A percentile compares a stretch with the other conserved stretches of the same genome.
These are phyloP conservation scores for Hippophae rhamnoides DNA, from an alignment of 306 rosid species.

Conservation along the genomic window DNA sequence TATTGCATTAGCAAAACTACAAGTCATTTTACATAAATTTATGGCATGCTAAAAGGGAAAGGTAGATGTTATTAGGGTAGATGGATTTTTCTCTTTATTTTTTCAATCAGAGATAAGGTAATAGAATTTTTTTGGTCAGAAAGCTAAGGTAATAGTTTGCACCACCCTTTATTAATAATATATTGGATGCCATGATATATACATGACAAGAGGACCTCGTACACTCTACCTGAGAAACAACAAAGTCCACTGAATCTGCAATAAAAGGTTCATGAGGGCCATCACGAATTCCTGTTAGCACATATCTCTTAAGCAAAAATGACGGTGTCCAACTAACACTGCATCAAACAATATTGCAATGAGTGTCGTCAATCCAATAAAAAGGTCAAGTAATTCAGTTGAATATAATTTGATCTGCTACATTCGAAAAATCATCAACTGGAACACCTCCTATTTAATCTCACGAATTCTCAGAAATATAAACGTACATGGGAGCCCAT, in stretches of 20 bases:
- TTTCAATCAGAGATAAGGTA: too few relatives aligned
- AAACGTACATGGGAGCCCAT: conserved; percentile 89
- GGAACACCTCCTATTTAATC: conserved; percentile 4
- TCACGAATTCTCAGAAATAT: conserved; percentile 1
- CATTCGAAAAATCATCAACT: background rate
- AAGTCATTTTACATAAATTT: too few relatives aligned
- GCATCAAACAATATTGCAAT: conserved; percentile 33
- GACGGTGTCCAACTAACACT: conserved; percentile 98
- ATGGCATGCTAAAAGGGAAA: too few relatives aligned
- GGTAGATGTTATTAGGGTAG: too few relatives aligned
- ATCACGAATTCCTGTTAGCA: conserved; percentile 93
- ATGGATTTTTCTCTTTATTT: too few relatives aligned
- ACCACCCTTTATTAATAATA: too few relatives aligned
- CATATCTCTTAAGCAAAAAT: conserved; percentile 89
- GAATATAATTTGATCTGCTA: background rate
- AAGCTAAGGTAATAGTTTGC: too few relatives aligned
- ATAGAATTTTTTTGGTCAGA: too few relatives aligned
- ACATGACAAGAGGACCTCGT: conserved; percentile 15
- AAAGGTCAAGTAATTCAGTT: background rate
- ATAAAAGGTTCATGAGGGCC: conserved; percentile 98
- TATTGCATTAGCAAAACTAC: too few relatives aligned
- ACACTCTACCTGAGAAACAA: conserved; percentile 88
- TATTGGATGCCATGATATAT: background rate
- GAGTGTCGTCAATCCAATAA: conserved; percentile 25
- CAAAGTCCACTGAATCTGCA: conserved; percentile 97